phyloP scores from a whole-genome alignment of 345 rosid species.

The Acer yangbiense region DNA sequence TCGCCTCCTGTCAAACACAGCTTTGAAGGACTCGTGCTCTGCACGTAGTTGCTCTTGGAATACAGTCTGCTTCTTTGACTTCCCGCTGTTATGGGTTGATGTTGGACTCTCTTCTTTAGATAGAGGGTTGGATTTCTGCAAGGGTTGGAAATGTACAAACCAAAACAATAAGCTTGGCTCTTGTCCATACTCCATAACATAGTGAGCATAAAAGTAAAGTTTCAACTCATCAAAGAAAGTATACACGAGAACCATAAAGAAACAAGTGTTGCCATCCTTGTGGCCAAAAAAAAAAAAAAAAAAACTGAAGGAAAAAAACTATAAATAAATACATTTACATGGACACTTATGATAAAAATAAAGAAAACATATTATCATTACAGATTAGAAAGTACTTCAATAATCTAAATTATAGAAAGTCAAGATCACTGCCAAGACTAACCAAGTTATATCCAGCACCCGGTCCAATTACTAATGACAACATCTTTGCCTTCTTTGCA shows the following conservation, averaged over 20 bases:
- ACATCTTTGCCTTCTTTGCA: slow-evolving; percentile 54
- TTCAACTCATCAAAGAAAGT: neutral
- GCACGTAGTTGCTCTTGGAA: slow-evolving; percentile 83
- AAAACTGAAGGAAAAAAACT: neutral
- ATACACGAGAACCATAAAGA: neutral
- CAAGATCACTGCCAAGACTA: slow-evolving; percentile 21
- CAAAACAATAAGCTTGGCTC: neutral
- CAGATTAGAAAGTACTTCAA: neutral
- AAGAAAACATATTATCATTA: neutral
- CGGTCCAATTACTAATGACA: slow-evolving; percentile 79
- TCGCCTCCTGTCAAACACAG: slow-evolving; percentile 72
- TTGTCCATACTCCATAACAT: too few species aligned
- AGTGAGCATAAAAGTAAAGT: neutral
- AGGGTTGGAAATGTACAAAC: neutral
- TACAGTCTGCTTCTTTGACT: slow-evolving; percentile 49
- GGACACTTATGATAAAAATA: neutral
- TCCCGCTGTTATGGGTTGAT: slow-evolving; percentile 35
- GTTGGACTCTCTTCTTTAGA: slow-evolving; percentile 41
- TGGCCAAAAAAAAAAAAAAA: too few species aligned
- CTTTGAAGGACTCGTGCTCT: slow-evolving; percentile 85
- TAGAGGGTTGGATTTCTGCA: slow-evolving; percentile 79
- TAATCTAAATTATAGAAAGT: neutral
- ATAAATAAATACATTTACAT: neutral
- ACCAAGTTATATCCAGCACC: slow-evolving; percentile 95
- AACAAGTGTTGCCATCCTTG: neutral